These are phyloP conservation scores for Picea mariana DNA, from an alignment of 83 land plant genomes.

Conservation along the genomic window DNA sequence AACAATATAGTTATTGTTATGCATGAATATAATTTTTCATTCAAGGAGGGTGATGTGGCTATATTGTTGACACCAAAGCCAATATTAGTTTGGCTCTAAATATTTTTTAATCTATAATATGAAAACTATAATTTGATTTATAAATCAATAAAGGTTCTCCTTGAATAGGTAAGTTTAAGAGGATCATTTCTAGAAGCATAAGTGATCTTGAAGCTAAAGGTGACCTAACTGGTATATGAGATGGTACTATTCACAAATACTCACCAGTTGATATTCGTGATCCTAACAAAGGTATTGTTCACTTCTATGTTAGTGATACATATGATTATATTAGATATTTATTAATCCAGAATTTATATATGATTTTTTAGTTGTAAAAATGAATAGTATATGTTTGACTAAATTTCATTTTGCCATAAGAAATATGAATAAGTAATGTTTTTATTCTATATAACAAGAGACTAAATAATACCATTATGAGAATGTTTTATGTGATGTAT, in stretches of 20 bases:
- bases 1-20: conserved; percentile 44
- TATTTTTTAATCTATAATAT: background rate
- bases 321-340: conserved; percentile 41
- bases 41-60: conserved; percentile 99
- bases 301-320: conserved; percentile 79
- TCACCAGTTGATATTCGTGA: conserved; percentile 90
- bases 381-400: no score
- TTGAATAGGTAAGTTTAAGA: conserved; percentile 54
- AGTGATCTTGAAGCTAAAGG: conserved; percentile 55
- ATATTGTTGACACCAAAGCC: conserved; percentile 82
- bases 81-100: conserved; percentile 62
- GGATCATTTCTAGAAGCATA: conserved; percentile 31
- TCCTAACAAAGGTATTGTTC: conserved; percentile 81
- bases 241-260: conserved; percentile 87
- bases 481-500: conserved; percentile 2
- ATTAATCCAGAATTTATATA: no score
- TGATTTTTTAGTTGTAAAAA: no score
- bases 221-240: conserved; percentile 67
- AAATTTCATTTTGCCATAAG: no score
- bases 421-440: no score
- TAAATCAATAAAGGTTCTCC: background rate
- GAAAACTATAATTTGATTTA: background rate
- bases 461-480: background rate
- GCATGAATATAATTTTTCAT: conserved; percentile 69
- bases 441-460: no score